Base-by-base conservation (phyloP, 2,329 filamentous ascomycete species). In the Colletotrichum ledebouriae region DNA sequence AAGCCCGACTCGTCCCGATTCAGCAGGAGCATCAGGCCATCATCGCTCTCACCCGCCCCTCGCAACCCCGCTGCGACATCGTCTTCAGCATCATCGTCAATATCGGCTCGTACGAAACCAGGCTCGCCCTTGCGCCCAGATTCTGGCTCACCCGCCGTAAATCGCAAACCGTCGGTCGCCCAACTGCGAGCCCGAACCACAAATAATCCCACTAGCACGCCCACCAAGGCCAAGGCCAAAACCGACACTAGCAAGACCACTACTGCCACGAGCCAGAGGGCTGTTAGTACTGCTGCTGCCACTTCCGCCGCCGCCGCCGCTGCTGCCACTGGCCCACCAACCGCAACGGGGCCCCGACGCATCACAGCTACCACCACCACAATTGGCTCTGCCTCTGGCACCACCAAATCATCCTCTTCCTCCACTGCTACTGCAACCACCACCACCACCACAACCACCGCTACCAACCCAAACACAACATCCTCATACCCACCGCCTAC, bases 71-170 rank as follows among this genome's bases (percentile, higher is more conserved):
- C 52, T 39, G 11, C 39, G 1, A 7, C 59, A 44, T 20, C 60
- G 22, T 9, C 49, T 33, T 13, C 56, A 17, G 65, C 72, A 81
- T 79, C 52, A 78, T 76, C 42, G 79, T 78, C 77, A 78, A 81
- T 44, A 74, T 76, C 68, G 76, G 53, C 37, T 15, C 37, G 37
- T 39, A 39, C 37, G 12, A 39, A 39, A 39, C 11, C 37, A 39
- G 37, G 37, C 37, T 39, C 73, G 52, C 47, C 71, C 60, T 73
- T 76, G 17, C 58, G 76, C 22, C 77, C 63, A 6, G 20, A 41
- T 1, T 41, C 29, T 29, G 29, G 29, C 29, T 29, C 52, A n/a
- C 46, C 53, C 20, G 25, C 53, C 60, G 25, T 42, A 37, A 52
- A 25, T 46, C 60, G 60, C 60, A 68, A 59, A 42, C 55, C 60